Evolutionary conservation across 1,284 basidiomycete species (phyloP), one percentile per base, ranked within the genome.

Genomic region (Laetiporus sulphureus): DNA sequence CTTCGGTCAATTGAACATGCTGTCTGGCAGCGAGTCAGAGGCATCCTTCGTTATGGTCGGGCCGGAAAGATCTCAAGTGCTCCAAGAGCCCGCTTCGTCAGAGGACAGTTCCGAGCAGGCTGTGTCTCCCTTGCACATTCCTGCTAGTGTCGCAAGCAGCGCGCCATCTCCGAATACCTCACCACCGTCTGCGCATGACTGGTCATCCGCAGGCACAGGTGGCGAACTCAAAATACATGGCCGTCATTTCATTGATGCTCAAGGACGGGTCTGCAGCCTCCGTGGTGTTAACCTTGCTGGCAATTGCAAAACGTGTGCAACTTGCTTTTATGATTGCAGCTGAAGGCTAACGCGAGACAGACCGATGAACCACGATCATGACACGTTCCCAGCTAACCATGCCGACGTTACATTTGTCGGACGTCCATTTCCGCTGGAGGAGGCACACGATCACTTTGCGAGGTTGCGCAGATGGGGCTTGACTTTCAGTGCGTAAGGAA

Each of bases 201-300:
- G 83, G 85, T 79, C 83, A 2, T 49, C 47, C 13, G 44, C 60
- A 25, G 72, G 72, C n/a, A 80, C 79, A 0, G 79, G 78, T 10
- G 76, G 76, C 12, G 60, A 59, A n/a, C 53, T 90, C 13, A 60
- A 62, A 30, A 65, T 71, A 0, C 73, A 76, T 46, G 90, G 87
- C 1, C 68, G 83, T 13, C 77, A 93, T 58, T 86, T 92, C 49
- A 64, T 91, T 5, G 91, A 94, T 59, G 64, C 64, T 1, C 75
- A 79, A 49, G 88, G 87, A 5, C 75, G 91, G 36, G 79, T 91
- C 6, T 83, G 91, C 52, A 71, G 69, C 41, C 66, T 91, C 36
- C 69, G 88, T 42, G 91, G 91, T 4, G 89, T 87, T 21, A 94
- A 94, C 58, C 60, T 93, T 33, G 79, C 85, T 12, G 89, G 85